Conservation (phyloP, 176 grass and related monocot genomes). For the Areca catechu region DNA sequence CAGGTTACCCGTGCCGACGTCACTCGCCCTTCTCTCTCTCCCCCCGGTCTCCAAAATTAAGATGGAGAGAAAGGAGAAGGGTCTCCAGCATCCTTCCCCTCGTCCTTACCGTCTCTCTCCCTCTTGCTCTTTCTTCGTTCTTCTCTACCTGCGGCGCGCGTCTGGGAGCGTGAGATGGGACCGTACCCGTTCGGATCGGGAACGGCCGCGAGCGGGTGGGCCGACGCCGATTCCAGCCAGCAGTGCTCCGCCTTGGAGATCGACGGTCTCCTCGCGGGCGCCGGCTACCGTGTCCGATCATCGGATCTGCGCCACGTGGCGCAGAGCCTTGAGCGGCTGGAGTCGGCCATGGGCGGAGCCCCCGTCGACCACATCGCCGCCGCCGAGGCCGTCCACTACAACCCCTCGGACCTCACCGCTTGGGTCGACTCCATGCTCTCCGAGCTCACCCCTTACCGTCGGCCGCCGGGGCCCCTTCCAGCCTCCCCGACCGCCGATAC, state of each 20-base stretch:
- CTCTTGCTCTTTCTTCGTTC: neutral
- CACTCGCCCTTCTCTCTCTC: neutral
- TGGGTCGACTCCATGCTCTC: slow-evolving; percentile 19
- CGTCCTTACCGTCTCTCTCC: neutral
- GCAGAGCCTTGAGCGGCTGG: slow-evolving; percentile 5
- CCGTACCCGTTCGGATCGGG: neutral
- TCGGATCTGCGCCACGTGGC: slow-evolving; percentile 15
- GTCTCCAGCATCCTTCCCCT: neutral
- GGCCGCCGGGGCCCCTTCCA: neutral
- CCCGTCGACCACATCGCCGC: too few species aligned
- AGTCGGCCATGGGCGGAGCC: slow-evolving; percentile 7
- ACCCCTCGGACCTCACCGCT: slow-evolving; percentile 14
- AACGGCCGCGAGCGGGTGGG: neutral
- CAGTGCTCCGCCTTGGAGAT: neutral
- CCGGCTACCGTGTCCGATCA: slow-evolving; percentile 1
- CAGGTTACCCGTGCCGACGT: neutral
- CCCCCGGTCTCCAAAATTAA: neutral
- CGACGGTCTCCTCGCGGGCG: slow-evolving; percentile 5
- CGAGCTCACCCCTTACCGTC: neutral
- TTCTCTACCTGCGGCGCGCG: too few species aligned
- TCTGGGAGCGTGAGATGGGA: neutral
- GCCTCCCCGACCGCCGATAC: too few species aligned
- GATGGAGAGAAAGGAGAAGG: neutral
- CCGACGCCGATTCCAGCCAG: neutral
- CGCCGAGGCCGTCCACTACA: slow-evolving; percentile 13